phyloP scores from a whole-genome alignment of 345 rosid genomes.

The Citrus sinensis region DVS_A1.0 CM039168.1:14880501-14881000 shows the following conservation, averaged over 20 bases:
- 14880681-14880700: slow-evolving; percentile 52
- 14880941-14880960: slow-evolving; percentile 40
- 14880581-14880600: background rate
- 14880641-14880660: background rate
- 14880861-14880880: background rate
- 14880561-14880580: background rate
- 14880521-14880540: too few species aligned
- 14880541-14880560: too few species aligned
- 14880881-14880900: background rate
- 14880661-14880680: slow-evolving; percentile 58
- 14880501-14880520: too few species aligned
- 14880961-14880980: slow-evolving; percentile 34
- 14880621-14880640: background rate
- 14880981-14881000: slow-evolving; percentile 57
- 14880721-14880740: slow-evolving; percentile 52
- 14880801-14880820: background rate
- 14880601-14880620: background rate
- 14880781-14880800: background rate
- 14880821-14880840: background rate
- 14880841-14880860: background rate
- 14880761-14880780: slow-evolving; percentile 31
- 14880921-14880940: background rate
- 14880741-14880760: slow-evolving; percentile 56
- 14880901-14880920: background rate
- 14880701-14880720: slow-evolving; percentile 57